These are phyloP conservation scores for Lipomyces anomalus DNA, from an alignment of 805 yeast species.

Conservation along the genomic window DNA sequence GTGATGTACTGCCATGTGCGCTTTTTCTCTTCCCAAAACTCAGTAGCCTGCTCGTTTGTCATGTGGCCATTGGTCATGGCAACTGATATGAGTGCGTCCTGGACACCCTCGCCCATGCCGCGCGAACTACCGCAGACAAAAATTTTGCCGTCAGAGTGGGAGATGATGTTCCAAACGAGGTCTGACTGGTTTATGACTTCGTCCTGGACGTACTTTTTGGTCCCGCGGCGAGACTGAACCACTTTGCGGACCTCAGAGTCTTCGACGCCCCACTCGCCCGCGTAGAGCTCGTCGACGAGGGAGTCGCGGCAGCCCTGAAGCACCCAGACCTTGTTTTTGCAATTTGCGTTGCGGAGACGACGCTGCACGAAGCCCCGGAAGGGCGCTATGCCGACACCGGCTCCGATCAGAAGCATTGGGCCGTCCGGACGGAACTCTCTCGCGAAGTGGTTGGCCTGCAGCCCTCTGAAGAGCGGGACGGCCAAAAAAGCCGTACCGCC, in stretches of 20 bases:
- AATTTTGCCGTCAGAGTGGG: slow-evolving; percentile 28
- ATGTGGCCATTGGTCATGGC: slow-evolving; percentile 23
- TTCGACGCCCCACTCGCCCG: slow-evolving; percentile 30
- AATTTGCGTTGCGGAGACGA: slow-evolving; percentile 26
- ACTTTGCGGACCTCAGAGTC: slow-evolving; percentile 24
- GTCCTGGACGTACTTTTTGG: slow-evolving; percentile 28
- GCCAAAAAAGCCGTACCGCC: slow-evolving; percentile 12
- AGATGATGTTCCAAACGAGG: slow-evolving; percentile 27
- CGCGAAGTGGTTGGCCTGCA: slow-evolving; percentile 29
- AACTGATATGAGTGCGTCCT: slow-evolving; percentile 22
- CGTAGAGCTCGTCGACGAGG: slow-evolving; percentile 27
- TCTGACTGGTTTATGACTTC: slow-evolving; percentile 24
- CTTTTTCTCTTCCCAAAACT: slow-evolving; percentile 24
- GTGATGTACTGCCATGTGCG: slow-evolving; percentile 21
- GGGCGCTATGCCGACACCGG: slow-evolving; percentile 31
- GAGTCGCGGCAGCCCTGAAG: slow-evolving; percentile 29
- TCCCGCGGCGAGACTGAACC: slow-evolving; percentile 28
- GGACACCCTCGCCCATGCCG: slow-evolving; percentile 30
- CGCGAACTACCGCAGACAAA: slow-evolving; percentile 28
- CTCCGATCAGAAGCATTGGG: slow-evolving; percentile 29
- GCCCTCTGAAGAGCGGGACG: slow-evolving; percentile 27
- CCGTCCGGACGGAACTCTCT: slow-evolving; percentile 28
- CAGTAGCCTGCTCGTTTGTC: slow-evolving; percentile 19
- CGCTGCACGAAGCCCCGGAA: slow-evolving; percentile 30
- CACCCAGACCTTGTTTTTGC: slow-evolving; percentile 29